Evolutionary conservation across 306 rosid species (phyloP).

Genomic region (Dalbergia cochinchinensis): DNA sequence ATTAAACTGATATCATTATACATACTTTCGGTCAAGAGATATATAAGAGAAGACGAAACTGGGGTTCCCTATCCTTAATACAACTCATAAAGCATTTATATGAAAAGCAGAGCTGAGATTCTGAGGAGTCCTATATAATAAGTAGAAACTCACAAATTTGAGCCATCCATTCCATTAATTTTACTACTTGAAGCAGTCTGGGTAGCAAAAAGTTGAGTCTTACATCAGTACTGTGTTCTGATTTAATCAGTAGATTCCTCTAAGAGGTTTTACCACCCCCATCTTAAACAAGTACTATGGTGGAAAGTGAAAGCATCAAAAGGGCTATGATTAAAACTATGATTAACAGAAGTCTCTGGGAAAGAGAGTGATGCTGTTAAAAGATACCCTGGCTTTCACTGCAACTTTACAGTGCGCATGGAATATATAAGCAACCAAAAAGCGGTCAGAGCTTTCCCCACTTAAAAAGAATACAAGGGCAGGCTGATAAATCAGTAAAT

Average conservation of each 20-base stretch:
- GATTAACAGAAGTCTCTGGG: constrained; percentile 71
- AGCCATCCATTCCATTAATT: constrained; percentile 35
- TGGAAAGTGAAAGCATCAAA: constrained; percentile 64
- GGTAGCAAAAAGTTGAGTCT: constrained; percentile 47
- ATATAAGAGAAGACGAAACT: constrained; percentile 35
- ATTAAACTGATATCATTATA: too few species aligned
- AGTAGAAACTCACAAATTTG: constrained; percentile 14
- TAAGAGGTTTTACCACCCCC: constrained; percentile 30
- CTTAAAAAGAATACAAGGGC: constrained; percentile 57
- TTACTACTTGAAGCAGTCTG: constrained; percentile 31
- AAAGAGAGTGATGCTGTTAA: constrained; percentile 56
- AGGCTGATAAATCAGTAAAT: constrained; percentile 1
- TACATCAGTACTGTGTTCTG: constrained; percentile 40
- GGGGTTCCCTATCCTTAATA: constrained; percentile 42
- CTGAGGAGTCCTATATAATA: constrained; percentile 25
- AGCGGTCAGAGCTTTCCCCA: constrained; percentile 83
- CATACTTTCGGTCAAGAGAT: neutral
- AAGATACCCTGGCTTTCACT: constrained; percentile 63
- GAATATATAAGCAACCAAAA: constrained; percentile 76
- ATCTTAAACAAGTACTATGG: constrained; percentile 49
- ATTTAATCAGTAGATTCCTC: constrained; percentile 56
- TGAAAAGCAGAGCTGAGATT: constrained; percentile 46
- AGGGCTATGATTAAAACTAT: constrained; percentile 82
- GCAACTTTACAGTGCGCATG: constrained; percentile 95
- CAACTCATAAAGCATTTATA: constrained; percentile 41